Conservation (phyloP, 2,329 filamentous ascomycete species). For the Hyphodiscus sp. region DNA sequence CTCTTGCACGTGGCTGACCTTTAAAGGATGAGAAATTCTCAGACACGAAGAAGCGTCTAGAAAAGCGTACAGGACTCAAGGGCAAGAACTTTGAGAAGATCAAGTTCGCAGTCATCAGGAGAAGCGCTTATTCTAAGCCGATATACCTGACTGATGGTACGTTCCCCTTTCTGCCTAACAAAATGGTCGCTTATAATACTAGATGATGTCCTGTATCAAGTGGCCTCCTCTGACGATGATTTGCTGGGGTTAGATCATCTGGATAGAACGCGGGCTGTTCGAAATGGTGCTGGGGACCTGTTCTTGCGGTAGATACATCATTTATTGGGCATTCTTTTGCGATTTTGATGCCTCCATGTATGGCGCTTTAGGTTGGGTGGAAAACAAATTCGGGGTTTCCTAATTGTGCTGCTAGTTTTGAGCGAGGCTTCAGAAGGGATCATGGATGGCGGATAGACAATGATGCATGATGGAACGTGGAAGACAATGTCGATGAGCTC, state of each 20-base stretch:
- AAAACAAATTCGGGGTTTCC: conserved; percentile 7
- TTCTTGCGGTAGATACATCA: conserved; percentile 42
- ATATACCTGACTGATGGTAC: conserved; percentile 83
- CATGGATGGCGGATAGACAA: not conserved
- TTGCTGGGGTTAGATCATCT: conserved; percentile 59
- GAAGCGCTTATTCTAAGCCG: conserved; percentile 67
- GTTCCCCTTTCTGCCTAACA: conserved; percentile 25
- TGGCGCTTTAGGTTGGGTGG: conserved; percentile 13
- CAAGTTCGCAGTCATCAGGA: conserved; percentile 79
- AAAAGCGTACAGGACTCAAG: conserved; percentile 88
- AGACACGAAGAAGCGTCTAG: conserved; percentile 90
- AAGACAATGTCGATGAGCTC: not conserved
- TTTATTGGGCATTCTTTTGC: conserved; percentile 7
- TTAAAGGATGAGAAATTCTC: conserved; percentile 72
- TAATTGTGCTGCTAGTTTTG: not conserved
- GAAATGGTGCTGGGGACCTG: conserved; percentile 57
- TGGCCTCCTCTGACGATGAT: conserved; percentile 49
- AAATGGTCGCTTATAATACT: conserved; percentile 11
- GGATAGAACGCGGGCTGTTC: conserved; percentile 51
- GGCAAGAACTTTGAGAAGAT: conserved; percentile 99
- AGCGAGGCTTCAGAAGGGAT: not conserved
- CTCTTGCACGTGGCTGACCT: conserved; percentile 5
- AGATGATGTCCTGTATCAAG: conserved; percentile 55
- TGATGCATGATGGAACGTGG: not conserved
- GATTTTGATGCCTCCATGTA: conserved; percentile 12